phyloP scores from a whole-genome alignment of 805 yeast genomes.

The Middelhovenomyces tepae region DNA sequence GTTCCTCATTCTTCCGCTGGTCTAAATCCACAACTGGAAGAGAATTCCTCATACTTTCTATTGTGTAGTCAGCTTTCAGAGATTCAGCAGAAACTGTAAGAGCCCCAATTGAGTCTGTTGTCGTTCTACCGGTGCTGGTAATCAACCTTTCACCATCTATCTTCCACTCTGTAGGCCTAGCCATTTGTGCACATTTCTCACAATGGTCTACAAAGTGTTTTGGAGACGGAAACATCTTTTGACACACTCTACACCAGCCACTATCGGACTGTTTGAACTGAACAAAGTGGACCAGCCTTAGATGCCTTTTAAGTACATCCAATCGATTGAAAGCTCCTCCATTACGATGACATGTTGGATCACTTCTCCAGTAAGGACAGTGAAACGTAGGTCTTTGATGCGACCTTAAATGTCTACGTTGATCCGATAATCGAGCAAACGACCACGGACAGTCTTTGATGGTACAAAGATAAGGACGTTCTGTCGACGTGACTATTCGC shows the following conservation, averaged over 20 bases:
- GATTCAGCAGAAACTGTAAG: no score
- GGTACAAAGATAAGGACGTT: constrained; percentile 30
- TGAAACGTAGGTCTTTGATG: constrained; percentile 58
- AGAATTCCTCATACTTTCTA: no score
- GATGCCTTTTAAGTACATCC: constrained; percentile 68
- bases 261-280: constrained; percentile 41
- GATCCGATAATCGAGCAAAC: constrained; percentile 59
- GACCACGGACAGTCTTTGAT: constrained; percentile 53
- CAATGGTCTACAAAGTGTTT: constrained; percentile 59
- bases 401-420: constrained; percentile 57
- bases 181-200: constrained; percentile 44
- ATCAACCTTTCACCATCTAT: constrained; percentile 12
- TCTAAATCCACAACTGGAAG: background rate
- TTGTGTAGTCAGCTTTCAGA: no score
- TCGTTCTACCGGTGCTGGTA: no score
- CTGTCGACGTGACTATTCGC: constrained; percentile 14
- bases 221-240: constrained; percentile 43
- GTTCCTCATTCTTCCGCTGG: constrained; percentile 1
- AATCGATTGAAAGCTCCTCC: constrained; percentile 68
- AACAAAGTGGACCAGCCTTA: constrained; percentile 59
- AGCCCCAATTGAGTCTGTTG: no score
- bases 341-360: constrained; percentile 64
- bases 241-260: constrained; percentile 65
- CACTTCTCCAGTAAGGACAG: constrained; percentile 65
- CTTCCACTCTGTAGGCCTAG: constrained; percentile 22